Percentiles rank a stretch among this genome's conserved stretches.
Evolutionary conservation across 495 filamentous ascomycete genomes (phyloP).

Genomic region (Zalerion maritima): DNA sequence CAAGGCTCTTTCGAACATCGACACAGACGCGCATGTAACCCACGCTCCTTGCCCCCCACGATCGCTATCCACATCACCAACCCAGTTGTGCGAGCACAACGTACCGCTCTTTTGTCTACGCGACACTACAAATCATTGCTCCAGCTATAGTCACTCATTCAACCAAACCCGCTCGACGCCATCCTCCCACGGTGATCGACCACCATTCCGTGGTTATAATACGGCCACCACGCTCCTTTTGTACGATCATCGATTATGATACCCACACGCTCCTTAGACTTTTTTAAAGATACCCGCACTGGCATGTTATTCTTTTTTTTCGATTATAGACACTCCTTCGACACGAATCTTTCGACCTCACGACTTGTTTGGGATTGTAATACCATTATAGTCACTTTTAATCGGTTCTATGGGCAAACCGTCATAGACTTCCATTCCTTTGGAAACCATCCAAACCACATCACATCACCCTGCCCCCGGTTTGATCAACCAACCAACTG

Average conservation of each 20-base stretch:
- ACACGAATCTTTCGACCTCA: constrained; percentile 11
- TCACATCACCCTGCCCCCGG: constrained; percentile 7
- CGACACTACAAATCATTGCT: constrained; percentile 18
- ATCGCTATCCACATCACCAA: constrained; percentile 4
- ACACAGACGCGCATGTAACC: constrained; percentile 37
- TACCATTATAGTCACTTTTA: no score
- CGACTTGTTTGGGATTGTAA: no score
- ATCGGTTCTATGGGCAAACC: no score
- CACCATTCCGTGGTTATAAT: constrained; percentile 25
- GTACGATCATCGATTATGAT: constrained; percentile 18
- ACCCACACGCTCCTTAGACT: no score
- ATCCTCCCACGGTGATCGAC: constrained; percentile 26
- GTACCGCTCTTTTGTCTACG: constrained; percentile 5
- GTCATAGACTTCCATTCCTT: constrained; percentile 23
- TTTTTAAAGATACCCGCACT: no score
- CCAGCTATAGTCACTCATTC: constrained; percentile 21
- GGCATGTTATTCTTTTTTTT: no score
- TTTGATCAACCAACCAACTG: constrained; percentile 30
- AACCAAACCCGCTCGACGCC: constrained; percentile 32
- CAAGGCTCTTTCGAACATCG: constrained; percentile 15
- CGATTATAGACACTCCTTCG: constrained; percentile 34
- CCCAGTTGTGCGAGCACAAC: constrained; percentile 1
- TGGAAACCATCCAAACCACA: constrained; percentile 8
- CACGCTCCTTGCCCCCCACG: constrained; percentile 10
- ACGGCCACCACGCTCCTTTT: constrained; percentile 32